Base-by-base conservation (phyloP, 2,329 filamentous ascomycete genomes). In the Colletotrichum graminicola region DNA sequence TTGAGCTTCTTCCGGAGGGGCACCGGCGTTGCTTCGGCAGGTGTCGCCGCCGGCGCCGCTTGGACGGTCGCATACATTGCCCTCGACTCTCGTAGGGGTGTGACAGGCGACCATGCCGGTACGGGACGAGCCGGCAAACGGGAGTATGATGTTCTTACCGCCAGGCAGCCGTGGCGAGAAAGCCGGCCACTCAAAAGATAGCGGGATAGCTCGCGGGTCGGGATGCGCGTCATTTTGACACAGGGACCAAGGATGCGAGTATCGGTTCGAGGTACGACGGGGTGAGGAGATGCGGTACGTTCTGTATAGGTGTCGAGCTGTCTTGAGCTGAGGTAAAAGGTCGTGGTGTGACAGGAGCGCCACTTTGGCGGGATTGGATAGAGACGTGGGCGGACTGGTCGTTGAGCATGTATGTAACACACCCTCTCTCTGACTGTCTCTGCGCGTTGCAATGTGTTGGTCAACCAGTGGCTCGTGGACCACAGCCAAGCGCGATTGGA, bases 1-100 rank as follows among this genome's bases (percentile, higher is more conserved):
- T 93, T 94, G 67, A 93, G 80, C 77, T 92, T 89, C 78, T 94
- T 94, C 41, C 92, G 89, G 12, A 94, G 82, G 12, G 92, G 90
- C 0, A 87, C 80, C 57, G 76, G 52, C 21, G 77, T 68, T 49
- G 63, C 56, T 73, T 61, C 43, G 52, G 73, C 54, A 73, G 69
- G 49, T 12, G 73, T 57, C 57, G 78, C 65, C 32, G 73, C 34
- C 65, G 32, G 73, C 34, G 26, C n/a, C n/a, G 76, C 72, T 63
- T 75, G 67, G 56, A 77, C 66, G 32, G 80, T 76, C 52, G 78
- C 75, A 72, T 85, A 43, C 5, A 67, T 16, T 6, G 69, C 39
- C 7, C 49, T 66, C 14, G 56, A 11, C 26, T 29, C 26, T 36
- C 32, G 23, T 1, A 55, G 4, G 4, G 21, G 39, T 18, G 29